Evolutionary conservation across 768 basidiomycete species (phyloP), one percentile per base, ranked within the genome.

Genomic region (Russula olivacea): DNA sequence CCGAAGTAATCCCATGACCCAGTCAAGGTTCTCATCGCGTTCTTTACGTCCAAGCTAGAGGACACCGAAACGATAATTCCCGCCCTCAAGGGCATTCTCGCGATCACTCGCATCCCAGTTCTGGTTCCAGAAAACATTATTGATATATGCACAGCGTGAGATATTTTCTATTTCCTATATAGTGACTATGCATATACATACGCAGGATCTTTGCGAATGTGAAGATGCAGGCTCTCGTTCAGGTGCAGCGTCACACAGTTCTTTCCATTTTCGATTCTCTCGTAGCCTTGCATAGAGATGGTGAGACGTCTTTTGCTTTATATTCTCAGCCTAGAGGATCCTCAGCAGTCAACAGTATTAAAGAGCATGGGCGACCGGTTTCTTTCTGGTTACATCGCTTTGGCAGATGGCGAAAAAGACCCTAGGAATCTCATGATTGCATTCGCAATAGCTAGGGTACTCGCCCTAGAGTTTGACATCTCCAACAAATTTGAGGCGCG

Each of bases 331-430:
- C 17, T 32, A 15, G 45, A 11, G 4, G 64, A 59, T 61, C 66
- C 47, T 53, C 65, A 45, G 8, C 59, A 69, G 38, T 61, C 10
- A 40, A 21, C 65, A 88, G 92, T 83, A 38, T 74, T 98, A 23
- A 89, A 88, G 72, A 76, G 71, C 7, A 81, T 91, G 80, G 88
- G 87, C 1, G 78, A 83, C 28, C 80, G 77, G 9, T 98, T 98
- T 72, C 64, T 98, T 25, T 75, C 77, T 8, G 83, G 84, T 25
- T 99, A 98, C 72, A 81, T 88, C 34, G 71, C 72, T 54, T 75
- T 98, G n/a, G 93, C 86, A 4, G 91, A 97, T 61, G 95, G 94
- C 17, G 97, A 99, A 76, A 98, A 98, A 70, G 97, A 99, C 72
- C 97, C 97, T 34, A 81, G 97, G 19, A 99, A 98, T 74, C 79